Percentiles rank a stretch among this genome's conserved stretches.
Conservation (phyloP, 345 rosid species). For the Eucalyptus urophylla region DNA sequence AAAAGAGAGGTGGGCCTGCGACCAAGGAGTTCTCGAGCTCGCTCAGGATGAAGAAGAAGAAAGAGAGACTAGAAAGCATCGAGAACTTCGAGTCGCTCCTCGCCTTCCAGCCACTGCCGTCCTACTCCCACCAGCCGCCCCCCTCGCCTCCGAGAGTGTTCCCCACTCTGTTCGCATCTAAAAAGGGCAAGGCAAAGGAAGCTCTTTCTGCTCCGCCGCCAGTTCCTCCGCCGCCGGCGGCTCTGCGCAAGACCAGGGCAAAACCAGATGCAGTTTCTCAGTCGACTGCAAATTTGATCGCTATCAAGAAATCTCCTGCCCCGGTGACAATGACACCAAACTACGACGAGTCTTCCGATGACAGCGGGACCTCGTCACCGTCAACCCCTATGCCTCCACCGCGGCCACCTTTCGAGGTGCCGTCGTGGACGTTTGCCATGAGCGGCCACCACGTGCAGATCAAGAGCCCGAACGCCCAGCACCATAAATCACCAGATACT, state of each 20-base stretch:
- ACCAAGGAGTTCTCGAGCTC: slow-evolving; percentile 50
- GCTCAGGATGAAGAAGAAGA: slow-evolving; percentile 46
- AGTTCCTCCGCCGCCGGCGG: slow-evolving; percentile 3
- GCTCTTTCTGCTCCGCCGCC: slow-evolving; percentile 10
- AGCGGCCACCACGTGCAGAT: slow-evolving; percentile 61
- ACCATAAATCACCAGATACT: slow-evolving; percentile 32
- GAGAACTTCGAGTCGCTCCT: slow-evolving; percentile 65
- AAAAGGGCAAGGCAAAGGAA: slow-evolving; percentile 41
- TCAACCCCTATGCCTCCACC: slow-evolving; percentile 58
- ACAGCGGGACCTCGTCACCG: slow-evolving; percentile 40
- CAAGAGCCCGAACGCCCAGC: slow-evolving; percentile 37
- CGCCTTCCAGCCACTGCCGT: not conserved
- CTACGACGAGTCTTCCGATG: not conserved
- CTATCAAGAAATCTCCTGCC: slow-evolving; percentile 2
- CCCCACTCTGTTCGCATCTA: slow-evolving; percentile 47
- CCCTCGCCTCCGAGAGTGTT: slow-evolving; percentile 21
- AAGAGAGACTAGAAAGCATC: slow-evolving; percentile 63
- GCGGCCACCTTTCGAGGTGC: slow-evolving; percentile 66
- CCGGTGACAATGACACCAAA: slow-evolving; percentile 13
- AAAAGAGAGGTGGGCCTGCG: slow-evolving; percentile 38
- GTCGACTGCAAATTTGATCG: not conserved
- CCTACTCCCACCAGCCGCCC: slow-evolving; percentile 10
- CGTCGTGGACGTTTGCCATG: slow-evolving; percentile 43
- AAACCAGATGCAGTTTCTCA: not conserved
- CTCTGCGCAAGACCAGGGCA: slow-evolving; percentile 12